These are phyloP conservation scores for Hypoxylon lienhwacheense DNA, from an alignment of 495 filamentous ascomycete genomes.

Conservation along the genomic window DNA sequence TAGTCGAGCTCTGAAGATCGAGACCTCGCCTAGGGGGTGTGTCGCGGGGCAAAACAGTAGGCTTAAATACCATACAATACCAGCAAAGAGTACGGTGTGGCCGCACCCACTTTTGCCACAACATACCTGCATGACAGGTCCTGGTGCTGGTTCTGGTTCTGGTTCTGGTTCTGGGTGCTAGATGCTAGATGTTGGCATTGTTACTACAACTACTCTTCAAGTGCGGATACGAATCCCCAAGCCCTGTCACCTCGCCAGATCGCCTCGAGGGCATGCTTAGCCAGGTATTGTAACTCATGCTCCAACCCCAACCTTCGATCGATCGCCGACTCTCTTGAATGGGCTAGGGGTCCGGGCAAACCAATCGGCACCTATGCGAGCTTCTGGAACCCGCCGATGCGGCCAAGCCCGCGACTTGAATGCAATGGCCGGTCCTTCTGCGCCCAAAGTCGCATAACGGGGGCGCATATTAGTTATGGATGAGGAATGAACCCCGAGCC, in stretches of 20 bases:
- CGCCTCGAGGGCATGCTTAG: conserved; percentile 8
- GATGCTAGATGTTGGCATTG: too few relatives aligned
- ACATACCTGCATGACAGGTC: background rate
- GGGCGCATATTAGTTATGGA: conserved; percentile 25
- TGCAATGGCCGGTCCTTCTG: conserved; percentile 24
- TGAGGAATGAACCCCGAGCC: conserved; percentile 31
- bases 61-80: too few relatives aligned
- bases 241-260: conserved; percentile 24
- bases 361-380: conserved; percentile 34
- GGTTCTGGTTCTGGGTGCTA: background rate
- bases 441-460: conserved; percentile 28
- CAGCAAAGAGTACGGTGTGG: too few relatives aligned
- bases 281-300: background rate
- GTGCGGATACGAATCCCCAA: conserved; percentile 19
- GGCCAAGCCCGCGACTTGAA: conserved; percentile 30
- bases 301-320: conserved; percentile 25
- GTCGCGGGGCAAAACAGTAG: too few relatives aligned
- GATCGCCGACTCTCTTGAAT: conserved; percentile 26
- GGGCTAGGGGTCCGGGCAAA: conserved; percentile 16
- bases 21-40: too few relatives aligned
- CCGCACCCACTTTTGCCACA: too few relatives aligned
- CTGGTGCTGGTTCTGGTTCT: background rate
- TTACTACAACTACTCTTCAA: background rate
- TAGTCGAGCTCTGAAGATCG: too few relatives aligned
- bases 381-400: conserved; percentile 37